These are phyloP conservation scores for Xerophyta viscosa DNA, from an alignment of 106 monocot species.

Conservation along the genomic window DNA sequence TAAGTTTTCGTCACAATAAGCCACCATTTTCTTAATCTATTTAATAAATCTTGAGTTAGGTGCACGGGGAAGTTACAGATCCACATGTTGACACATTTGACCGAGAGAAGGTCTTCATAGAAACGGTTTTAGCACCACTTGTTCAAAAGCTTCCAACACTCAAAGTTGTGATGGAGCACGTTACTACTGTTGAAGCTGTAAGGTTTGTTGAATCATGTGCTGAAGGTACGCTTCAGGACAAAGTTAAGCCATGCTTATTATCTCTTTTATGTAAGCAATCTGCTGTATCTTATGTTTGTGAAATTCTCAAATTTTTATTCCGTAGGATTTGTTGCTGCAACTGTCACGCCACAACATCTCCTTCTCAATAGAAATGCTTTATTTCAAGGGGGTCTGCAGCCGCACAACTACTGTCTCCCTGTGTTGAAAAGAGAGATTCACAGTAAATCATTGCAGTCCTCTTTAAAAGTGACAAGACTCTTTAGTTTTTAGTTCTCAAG, in stretches of 20 bases:
- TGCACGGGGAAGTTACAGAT: constrained; percentile 96
- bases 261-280: too few species aligned
- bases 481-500: too few species aligned
- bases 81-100: constrained; percentile 83
- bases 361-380: constrained; percentile 88
- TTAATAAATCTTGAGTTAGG: constrained; percentile 23
- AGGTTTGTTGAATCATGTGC: constrained; percentile 61
- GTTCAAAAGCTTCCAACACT: constrained; percentile 68
- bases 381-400: constrained; percentile 91
- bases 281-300: too few species aligned
- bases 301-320: background rate
- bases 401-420: constrained; percentile 94
- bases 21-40: too few species aligned
- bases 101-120: constrained; percentile 82
- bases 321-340: constrained; percentile 76
- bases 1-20: too few species aligned
- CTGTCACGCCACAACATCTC: constrained; percentile 95
- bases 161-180: constrained; percentile 93
- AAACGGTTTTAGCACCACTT: constrained; percentile 66
- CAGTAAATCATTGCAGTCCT: constrained; percentile 38
- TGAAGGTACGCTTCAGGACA: constrained; percentile 36
- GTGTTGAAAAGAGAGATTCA: constrained; percentile 90
- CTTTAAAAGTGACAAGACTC: constrained; percentile 1
- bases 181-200: constrained; percentile 84
- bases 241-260: too few species aligned